Evolutionary conservation across 2,329 filamentous ascomycete genomes (phyloP).

Genomic region (Fusarium bulbicola): DNA sequence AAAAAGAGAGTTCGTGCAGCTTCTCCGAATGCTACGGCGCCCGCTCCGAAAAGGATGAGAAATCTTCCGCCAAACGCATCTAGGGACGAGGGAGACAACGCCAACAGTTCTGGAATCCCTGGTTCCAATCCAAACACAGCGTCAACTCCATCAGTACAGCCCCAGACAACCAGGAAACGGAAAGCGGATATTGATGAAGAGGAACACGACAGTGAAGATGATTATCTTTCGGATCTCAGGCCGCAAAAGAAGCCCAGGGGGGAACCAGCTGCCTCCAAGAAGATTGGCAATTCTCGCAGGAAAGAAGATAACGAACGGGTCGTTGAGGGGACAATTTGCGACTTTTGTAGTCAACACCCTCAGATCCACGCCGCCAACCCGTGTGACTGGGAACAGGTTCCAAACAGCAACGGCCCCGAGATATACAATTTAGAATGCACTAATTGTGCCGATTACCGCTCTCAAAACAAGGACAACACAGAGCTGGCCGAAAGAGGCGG

Average conservation of each 20-base stretch:
- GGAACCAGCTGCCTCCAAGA: not conserved
- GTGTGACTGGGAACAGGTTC: slow-evolving; percentile 11
- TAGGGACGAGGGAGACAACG: not conserved
- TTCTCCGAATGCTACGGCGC: not conserved
- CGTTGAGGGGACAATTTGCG: not conserved
- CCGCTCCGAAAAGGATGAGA: not conserved
- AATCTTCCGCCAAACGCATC: not conserved
- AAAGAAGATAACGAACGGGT: not conserved
- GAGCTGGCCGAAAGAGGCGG: not conserved
- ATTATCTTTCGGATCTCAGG: not conserved
- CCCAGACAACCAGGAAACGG: not conserved
- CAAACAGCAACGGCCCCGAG: not conserved
- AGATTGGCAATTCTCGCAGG: not conserved
- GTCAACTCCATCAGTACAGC: not conserved
- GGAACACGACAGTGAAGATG: not conserved
- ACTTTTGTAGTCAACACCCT: slow-evolving; percentile 10
- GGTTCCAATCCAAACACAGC: not conserved
- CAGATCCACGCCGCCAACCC: not conserved
- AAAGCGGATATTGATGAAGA: not conserved
- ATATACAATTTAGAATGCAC: slow-evolving; percentile 16
- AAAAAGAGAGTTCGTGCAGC: not conserved
- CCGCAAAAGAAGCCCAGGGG: not conserved
- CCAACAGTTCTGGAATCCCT: not conserved
- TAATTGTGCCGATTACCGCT: slow-evolving; percentile 34
- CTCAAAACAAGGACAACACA: not conserved